Evolutionary conservation across 306 rosid genomes (phyloP).

Genomic region (Morella rubra): DNA sequence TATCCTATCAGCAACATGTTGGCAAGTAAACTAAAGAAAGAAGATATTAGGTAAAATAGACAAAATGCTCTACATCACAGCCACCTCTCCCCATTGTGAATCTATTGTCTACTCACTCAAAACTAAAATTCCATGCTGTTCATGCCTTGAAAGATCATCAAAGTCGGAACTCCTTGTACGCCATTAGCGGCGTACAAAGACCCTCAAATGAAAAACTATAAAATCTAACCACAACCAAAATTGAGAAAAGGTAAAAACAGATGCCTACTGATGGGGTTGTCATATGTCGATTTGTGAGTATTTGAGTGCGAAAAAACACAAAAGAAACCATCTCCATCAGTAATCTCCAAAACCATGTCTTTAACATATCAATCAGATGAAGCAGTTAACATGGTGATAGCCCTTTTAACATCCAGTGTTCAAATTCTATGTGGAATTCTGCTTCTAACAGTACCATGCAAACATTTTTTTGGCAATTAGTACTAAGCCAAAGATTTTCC

Average conservation of each 20-base stretch:
- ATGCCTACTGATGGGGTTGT: too few relatives aligned
- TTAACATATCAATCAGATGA: neutral
- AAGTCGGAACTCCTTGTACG: neutral
- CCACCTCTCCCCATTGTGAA: neutral
- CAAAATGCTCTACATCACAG: neutral
- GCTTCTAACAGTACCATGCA: neutral
- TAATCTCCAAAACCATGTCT: neutral
- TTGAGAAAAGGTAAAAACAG: neutral
- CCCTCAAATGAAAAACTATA: neutral
- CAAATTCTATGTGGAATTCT: neutral
- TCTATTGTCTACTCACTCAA: neutral
- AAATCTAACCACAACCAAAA: neutral
- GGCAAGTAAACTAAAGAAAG: too few relatives aligned
- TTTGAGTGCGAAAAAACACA: neutral
- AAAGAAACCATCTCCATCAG: neutral
- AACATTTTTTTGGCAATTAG: neutral
- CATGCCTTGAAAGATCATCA: neutral
- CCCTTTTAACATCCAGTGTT: neutral
- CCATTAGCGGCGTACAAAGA: neutral
- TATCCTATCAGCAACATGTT: too few relatives aligned
- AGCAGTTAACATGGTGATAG: neutral
- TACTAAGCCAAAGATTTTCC: neutral
- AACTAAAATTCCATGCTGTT: neutral
- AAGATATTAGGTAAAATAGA: neutral
- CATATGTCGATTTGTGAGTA: neutral